Conservation (phyloP, 495 filamentous ascomycete species). For the Penicillium cataractarum region DNA sequence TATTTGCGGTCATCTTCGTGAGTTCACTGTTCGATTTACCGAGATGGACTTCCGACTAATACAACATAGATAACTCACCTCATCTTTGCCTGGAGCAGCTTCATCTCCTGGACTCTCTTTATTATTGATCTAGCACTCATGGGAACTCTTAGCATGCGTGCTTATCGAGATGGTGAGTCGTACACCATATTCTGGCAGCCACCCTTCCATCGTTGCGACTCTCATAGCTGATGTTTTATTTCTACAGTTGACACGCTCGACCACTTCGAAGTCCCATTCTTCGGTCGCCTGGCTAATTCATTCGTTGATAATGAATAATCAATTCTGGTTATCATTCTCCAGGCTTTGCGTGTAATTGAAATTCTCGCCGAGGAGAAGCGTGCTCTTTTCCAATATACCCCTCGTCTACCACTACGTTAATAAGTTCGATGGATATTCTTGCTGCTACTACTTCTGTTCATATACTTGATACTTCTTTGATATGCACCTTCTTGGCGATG, state of each 20-base stretch:
- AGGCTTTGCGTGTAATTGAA: slow-evolving; percentile 20
- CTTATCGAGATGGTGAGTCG: slow-evolving; percentile 76
- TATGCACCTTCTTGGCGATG: not conserved
- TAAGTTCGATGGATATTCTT: slow-evolving; percentile 13
- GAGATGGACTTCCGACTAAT: slow-evolving; percentile 4
- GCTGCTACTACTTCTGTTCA: slow-evolving; percentile 4
- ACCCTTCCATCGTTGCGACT: not conserved
- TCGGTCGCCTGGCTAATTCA: slow-evolving; percentile 75
- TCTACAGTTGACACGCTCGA: slow-evolving; percentile 79
- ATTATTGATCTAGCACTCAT: slow-evolving; percentile 76
- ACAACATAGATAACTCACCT: slow-evolving; percentile 67
- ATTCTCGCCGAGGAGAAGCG: slow-evolving; percentile 14
- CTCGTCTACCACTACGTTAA: slow-evolving; percentile 14
- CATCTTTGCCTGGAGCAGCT: slow-evolving; percentile 78
- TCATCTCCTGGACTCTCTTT: slow-evolving; percentile 84
- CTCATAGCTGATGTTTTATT: slow-evolving; percentile 3
- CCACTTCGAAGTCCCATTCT: slow-evolving; percentile 88
- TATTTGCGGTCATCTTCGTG: slow-evolving; percentile 85
- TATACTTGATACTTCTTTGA: not conserved
- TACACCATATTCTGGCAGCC: not conserved
- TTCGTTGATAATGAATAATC: slow-evolving; percentile 88
- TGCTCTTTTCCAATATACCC: slow-evolving; percentile 30
- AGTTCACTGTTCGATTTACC: slow-evolving; percentile 23
- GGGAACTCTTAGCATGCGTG: slow-evolving; percentile 72
- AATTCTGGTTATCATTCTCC: not conserved